A percentile compares a stretch with the other conserved stretches of the same genome.
These are phyloP conservation scores for Rhizopogon roseolus DNA, from an alignment of 768 basidiomycete species.

Conservation along the genomic window DNA sequence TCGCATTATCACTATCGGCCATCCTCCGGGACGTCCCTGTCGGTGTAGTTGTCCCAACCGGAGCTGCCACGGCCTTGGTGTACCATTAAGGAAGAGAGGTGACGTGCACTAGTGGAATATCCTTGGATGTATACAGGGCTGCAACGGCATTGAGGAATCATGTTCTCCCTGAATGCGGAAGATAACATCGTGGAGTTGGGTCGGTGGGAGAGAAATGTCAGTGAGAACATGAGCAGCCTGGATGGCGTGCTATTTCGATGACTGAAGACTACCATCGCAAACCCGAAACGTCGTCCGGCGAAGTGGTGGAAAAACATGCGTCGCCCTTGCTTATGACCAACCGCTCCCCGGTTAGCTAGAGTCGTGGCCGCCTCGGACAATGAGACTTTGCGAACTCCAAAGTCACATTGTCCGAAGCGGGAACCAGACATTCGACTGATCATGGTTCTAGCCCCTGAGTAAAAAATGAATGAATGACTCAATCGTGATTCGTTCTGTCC, in stretches of 20 bases:
- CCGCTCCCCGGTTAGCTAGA: slow-evolving; percentile 17
- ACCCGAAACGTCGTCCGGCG: slow-evolving; percentile 31
- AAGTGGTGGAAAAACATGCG: slow-evolving; percentile 24
- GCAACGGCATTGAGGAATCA: slow-evolving; percentile 19
- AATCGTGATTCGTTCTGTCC: too few species aligned
- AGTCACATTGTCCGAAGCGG: too few species aligned
- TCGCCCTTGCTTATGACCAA: slow-evolving; percentile 29
- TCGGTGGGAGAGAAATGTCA: slow-evolving; percentile 16
- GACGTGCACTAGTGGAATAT: slow-evolving; percentile 15
- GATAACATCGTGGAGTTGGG: slow-evolving; percentile 21
- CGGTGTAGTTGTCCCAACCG: slow-evolving; percentile 27
- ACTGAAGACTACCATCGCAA: slow-evolving; percentile 8
- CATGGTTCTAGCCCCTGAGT: too few species aligned
- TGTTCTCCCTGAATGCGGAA: slow-evolving; percentile 34
- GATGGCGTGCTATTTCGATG: background rate
- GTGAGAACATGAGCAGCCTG: slow-evolving; percentile 31
- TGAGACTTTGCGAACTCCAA: too few species aligned
- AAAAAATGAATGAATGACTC: too few species aligned
- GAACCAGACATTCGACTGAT: too few species aligned
- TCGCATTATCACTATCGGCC: slow-evolving; percentile 25
- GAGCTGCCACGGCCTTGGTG: slow-evolving; percentile 26
- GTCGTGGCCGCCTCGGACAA: too few species aligned
- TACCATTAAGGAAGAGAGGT: slow-evolving; percentile 24
- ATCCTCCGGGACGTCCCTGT: slow-evolving; percentile 24
- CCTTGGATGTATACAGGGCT: slow-evolving; percentile 19